phyloP scores from a whole-genome alignment of 306 rosid genomes.

The Fragaria nilgerrensis region DNA sequence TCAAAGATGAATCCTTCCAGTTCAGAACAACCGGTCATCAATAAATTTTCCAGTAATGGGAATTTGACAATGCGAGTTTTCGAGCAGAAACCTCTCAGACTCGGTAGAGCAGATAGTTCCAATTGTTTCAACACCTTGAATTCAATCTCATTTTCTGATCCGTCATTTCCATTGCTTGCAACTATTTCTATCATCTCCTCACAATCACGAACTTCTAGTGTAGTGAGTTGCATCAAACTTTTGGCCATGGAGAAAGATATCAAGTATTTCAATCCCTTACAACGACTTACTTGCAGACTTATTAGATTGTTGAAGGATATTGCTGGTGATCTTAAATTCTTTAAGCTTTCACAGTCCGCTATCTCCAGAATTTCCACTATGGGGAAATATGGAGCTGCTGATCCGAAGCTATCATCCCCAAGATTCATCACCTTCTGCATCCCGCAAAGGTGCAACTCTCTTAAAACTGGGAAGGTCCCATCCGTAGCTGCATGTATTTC shows the following conservation, averaged over 20 bases:
- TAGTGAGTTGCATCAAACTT: not conserved
- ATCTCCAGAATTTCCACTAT: no score
- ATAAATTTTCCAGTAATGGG: not conserved
- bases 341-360: no score
- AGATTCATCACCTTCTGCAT: no score
- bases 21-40: not conserved
- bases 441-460: no score
- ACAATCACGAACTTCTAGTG: not conserved
- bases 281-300: not conserved
- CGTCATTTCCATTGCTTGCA: not conserved
- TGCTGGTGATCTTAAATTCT: not conserved
- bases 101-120: not conserved
- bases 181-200: not conserved
- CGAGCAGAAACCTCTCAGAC: not conserved
- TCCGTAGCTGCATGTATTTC: no score
- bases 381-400: no score
- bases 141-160: not conserved
- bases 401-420: no score
- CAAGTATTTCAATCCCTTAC: not conserved
- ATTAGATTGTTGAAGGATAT: not conserved
- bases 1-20: not conserved
- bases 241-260: not conserved
- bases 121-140: not conserved
- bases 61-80: not conserved
- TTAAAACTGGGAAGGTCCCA: no score